Conservation (phyloP, 495 filamentous ascomycete species). For the Aspergillus diversus region DNA sequence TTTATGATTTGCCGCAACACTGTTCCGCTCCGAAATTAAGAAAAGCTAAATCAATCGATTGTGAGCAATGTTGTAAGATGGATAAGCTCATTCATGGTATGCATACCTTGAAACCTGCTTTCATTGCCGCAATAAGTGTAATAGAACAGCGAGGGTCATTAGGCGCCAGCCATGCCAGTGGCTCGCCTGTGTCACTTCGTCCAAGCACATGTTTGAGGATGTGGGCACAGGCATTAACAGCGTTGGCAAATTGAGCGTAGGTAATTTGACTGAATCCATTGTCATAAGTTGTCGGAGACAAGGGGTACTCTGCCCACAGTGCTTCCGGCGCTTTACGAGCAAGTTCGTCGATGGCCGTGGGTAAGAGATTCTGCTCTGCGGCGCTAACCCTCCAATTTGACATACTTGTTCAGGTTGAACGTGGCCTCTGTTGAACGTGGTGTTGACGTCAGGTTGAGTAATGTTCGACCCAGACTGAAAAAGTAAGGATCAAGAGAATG, state of each 20-base stretch:
- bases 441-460: neutral
- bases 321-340: slow-evolving; percentile 7
- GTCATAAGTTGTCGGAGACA: slow-evolving; percentile 24
- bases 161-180: slow-evolving; percentile 19
- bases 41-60: slow-evolving; percentile 10
- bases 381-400: neutral
- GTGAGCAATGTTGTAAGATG: slow-evolving; percentile 1
- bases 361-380: slow-evolving; percentile 10
- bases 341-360: slow-evolving; percentile 26
- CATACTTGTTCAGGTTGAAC: neutral
- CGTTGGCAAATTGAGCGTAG: slow-evolving; percentile 27
- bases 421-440: neutral
- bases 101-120: slow-evolving; percentile 17
- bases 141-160: slow-evolving; percentile 18
- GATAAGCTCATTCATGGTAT: neutral
- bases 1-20: slow-evolving; percentile 15
- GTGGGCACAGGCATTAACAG: slow-evolving; percentile 14
- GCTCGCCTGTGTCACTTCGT: slow-evolving; percentile 12
- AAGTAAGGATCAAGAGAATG: neutral
- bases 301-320: slow-evolving; percentile 18
- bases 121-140: slow-evolving; percentile 17
- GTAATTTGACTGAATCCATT: slow-evolving; percentile 24
- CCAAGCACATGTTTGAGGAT: slow-evolving; percentile 5
- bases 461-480: neutral
- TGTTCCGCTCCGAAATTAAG: slow-evolving; percentile 18